Evolutionary conservation across 768 basidiomycete genomes (phyloP).

Genomic region (Leccinum rimulosum): DNA sequence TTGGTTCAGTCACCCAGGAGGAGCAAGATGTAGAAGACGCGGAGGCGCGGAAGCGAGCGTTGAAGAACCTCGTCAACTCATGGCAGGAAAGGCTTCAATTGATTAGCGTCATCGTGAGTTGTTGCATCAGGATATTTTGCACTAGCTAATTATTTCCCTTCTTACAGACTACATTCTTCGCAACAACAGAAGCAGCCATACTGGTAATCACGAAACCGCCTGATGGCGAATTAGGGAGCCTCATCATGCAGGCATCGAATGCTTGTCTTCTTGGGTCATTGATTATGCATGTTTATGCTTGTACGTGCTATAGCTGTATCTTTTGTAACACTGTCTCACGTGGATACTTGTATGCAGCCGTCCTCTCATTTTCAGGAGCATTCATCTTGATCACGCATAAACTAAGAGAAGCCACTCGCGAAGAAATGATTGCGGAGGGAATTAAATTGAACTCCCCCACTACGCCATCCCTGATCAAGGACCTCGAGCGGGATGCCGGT

Average conservation of each 20-base stretch:
- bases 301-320: slow-evolving; percentile 31
- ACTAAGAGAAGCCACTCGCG: slow-evolving; percentile 48
- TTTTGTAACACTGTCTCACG: neutral
- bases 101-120: slow-evolving; percentile 55
- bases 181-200: slow-evolving; percentile 54
- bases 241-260: slow-evolving; percentile 37
- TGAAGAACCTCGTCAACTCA: slow-evolving; percentile 50
- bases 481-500: slow-evolving; percentile 10
- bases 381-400: slow-evolving; percentile 57
- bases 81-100: slow-evolving; percentile 65
- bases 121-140: neutral
- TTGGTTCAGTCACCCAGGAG: slow-evolving; percentile 40
- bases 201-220: slow-evolving; percentile 42
- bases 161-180: slow-evolving; percentile 59
- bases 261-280: slow-evolving; percentile 50
- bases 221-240: slow-evolving; percentile 8
- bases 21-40: slow-evolving; percentile 51
- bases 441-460: slow-evolving; percentile 24
- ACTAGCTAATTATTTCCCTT: neutral
- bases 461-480: slow-evolving; percentile 3
- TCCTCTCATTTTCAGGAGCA: slow-evolving; percentile 51
- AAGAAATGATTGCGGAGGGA: slow-evolving; percentile 41
- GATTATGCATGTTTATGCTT: slow-evolving; percentile 50
- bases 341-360: slow-evolving; percentile 22
- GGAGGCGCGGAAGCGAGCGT: slow-evolving; percentile 41